Evolutionary conservation across 768 basidiomycete genomes (phyloP).

Genomic region (Boletus subparvulus): DNA sequence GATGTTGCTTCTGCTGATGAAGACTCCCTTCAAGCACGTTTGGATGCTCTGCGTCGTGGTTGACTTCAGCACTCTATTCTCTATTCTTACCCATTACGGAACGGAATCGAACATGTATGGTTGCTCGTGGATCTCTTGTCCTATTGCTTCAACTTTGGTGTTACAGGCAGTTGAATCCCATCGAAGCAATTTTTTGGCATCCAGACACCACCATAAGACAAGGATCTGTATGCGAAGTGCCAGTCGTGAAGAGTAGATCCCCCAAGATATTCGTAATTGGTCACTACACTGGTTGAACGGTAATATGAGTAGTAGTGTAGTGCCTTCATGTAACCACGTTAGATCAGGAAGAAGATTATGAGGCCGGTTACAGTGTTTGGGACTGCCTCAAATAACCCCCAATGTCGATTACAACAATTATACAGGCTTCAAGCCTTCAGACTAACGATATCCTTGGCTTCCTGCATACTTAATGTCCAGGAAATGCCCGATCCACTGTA

Average conservation of each 20-base stretch:
- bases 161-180: background rate
- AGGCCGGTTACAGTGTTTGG: background rate
- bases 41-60: constrained; percentile 84
- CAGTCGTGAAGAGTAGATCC: background rate
- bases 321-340: background rate
- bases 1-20: constrained; percentile 63
- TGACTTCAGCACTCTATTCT: constrained; percentile 29
- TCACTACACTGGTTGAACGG: background rate
- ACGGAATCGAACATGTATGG: constrained; percentile 6
- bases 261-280: background rate
- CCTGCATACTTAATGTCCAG: constrained; percentile 78
- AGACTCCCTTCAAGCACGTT: constrained; percentile 88
- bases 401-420: background rate
- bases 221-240: too few relatives aligned
- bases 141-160: background rate
- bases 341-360: background rate
- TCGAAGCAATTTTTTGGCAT: background rate
- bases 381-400: background rate
- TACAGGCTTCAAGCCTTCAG: constrained; percentile 44
- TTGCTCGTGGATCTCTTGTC: background rate
- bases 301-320: background rate
- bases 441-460: constrained; percentile 67
- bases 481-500: constrained; percentile 90
- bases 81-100: constrained; percentile 8
- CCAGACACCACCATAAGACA: too few relatives aligned